phyloP scores from a whole-genome alignment of 352 stramenopile species.

The Pythium guiyangense region DNA sequence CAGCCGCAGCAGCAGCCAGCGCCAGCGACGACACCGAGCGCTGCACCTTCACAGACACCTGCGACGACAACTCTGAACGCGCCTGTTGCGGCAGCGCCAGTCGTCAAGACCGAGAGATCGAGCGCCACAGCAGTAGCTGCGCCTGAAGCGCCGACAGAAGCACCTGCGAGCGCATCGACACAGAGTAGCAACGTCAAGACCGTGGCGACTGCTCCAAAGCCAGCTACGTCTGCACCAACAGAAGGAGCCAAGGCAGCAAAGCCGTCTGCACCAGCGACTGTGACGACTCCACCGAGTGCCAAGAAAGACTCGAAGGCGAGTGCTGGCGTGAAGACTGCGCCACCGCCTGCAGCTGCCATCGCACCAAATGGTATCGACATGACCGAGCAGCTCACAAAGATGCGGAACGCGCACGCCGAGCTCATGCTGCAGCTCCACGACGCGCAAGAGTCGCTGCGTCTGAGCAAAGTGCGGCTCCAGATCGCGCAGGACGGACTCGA shows the following conservation, averaged over 20 bases:
- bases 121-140: background rate
- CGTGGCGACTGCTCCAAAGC: background rate
- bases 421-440: slow-evolving; percentile 65
- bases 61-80: too few relatives aligned
- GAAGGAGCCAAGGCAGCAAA: slow-evolving; percentile 4
- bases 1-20: too few relatives aligned
- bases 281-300: background rate
- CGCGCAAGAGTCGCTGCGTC: slow-evolving; percentile 53
- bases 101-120: background rate
- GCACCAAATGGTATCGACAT: slow-evolving; percentile 49
- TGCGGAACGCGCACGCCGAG: slow-evolving; percentile 68
- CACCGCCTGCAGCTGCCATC: slow-evolving; percentile 46
- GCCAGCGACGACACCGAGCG: too few relatives aligned
- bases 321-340: slow-evolving; percentile 13
- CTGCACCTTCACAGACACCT: too few relatives aligned
- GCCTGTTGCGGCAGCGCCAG: too few relatives aligned
- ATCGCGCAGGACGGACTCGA: slow-evolving; percentile 46
- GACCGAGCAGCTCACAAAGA: slow-evolving; percentile 64
- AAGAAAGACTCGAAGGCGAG: slow-evolving; percentile 1
- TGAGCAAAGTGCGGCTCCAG: slow-evolving; percentile 58
- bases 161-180: background rate
- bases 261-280: background rate
- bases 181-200: background rate
- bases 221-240: background rate
- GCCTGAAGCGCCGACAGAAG: background rate